These are phyloP conservation scores for Phytophthora sp. DNA, from an alignment of 352 stramenopile genomes.

Conservation along the genomic window DNA sequence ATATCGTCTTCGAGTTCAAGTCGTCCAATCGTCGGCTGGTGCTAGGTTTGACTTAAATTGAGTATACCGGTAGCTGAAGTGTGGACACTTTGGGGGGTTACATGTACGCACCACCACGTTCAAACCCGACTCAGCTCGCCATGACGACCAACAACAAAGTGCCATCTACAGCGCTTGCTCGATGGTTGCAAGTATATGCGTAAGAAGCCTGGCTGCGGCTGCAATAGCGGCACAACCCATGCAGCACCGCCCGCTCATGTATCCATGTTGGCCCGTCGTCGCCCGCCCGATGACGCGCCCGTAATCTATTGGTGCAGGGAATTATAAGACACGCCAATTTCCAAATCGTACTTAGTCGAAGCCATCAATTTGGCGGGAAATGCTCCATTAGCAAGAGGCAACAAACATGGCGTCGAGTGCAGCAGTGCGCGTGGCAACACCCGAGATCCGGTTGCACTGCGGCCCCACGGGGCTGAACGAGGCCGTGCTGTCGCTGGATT, in stretches of 20 bases:
- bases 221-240: background rate
- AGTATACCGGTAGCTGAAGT: slow-evolving; percentile 14
- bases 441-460: slow-evolving; percentile 89
- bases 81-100: slow-evolving; percentile 5
- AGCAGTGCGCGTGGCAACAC: slow-evolving; percentile 68
- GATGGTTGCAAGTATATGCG: background rate
- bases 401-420: background rate
- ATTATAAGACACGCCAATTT: background rate
- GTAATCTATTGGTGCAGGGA: too few species aligned
- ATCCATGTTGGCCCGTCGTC: slow-evolving; percentile 12
- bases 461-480: slow-evolving; percentile 89
- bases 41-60: slow-evolving; percentile 14
- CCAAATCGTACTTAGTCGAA: slow-evolving; percentile 6
- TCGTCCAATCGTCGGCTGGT: slow-evolving; percentile 22
- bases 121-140: background rate
- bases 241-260: slow-evolving; percentile 3
- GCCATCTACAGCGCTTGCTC: background rate
- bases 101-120: slow-evolving; percentile 13
- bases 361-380: slow-evolving; percentile 2
- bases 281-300: slow-evolving; percentile 2
- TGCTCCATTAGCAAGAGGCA: background rate
- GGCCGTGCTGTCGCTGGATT: slow-evolving; percentile 85
- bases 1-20: slow-evolving; percentile 19
- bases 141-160: slow-evolving; percentile 1
- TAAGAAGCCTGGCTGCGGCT: background rate